Percentiles rank a stretch among this genome's conserved stretches.
Conservation (phyloP, 2,329 filamentous ascomycete species). For the Lasiodiplodia gonubiensis region DNA sequence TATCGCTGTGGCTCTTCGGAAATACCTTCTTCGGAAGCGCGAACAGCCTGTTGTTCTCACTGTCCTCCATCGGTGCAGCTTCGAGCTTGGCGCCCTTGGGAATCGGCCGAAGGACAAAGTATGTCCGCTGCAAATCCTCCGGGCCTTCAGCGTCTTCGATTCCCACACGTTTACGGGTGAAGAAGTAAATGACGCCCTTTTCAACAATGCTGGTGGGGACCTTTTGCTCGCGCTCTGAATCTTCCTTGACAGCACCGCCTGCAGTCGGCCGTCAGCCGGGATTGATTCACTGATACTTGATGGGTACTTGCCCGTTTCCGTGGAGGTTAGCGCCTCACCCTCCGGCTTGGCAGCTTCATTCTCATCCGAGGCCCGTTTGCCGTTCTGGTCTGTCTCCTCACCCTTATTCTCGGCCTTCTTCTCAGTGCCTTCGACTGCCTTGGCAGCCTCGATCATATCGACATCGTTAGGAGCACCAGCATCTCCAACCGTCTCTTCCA, state of each 20-base stretch:
- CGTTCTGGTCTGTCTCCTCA: constrained; percentile 4
- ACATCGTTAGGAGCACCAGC: constrained; percentile 34
- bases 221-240: constrained; percentile 56
- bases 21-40: constrained; percentile 85
- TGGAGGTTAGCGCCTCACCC: not conserved
- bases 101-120: constrained; percentile 78
- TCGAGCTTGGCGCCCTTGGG: constrained; percentile 71
- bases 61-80: constrained; percentile 61
- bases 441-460: constrained; percentile 35
- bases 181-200: constrained; percentile 91
- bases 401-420: constrained; percentile 35
- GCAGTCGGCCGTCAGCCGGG: constrained; percentile 1
- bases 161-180: constrained; percentile 78
- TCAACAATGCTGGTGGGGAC: constrained; percentile 73
- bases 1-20: constrained; percentile 69
- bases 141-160: constrained; percentile 72
- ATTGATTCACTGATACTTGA: not conserved
- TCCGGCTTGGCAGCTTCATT: constrained; percentile 34
- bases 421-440: constrained; percentile 30
- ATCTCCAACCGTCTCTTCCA: constrained; percentile 57
- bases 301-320: not conserved
- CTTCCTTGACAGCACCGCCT: constrained; percentile 54
- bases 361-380: constrained; percentile 20
- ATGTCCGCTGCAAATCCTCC: constrained; percentile 76
- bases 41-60: constrained; percentile 71